A percentile compares a stretch with the other conserved stretches of the same genome.
Conservation (phyloP, 768 basidiomycete genomes). For the Tubosaeta sp. region DNA sequence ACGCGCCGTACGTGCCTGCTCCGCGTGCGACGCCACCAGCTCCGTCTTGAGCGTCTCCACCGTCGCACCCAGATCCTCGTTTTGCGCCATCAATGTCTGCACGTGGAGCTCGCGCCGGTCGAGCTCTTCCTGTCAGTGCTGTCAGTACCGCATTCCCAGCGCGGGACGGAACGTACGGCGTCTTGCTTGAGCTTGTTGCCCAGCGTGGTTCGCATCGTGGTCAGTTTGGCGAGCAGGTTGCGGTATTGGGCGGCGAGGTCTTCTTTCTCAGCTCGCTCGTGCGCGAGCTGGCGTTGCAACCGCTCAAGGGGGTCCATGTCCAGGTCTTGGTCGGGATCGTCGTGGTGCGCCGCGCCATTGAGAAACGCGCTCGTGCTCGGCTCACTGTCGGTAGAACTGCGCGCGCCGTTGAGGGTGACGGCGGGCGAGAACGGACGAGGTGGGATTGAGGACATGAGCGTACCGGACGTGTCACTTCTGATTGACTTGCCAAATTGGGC, state of each 20-base stretch:
- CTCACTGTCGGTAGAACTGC: conserved; percentile 44
- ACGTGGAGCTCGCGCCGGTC: conserved; percentile 87
- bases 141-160: background rate
- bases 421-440: conserved; percentile 32
- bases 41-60: conserved; percentile 80
- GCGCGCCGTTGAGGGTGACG: conserved; percentile 12
- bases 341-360: conserved; percentile 34
- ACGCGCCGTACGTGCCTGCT: conserved; percentile 62
- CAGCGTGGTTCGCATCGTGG: conserved; percentile 87
- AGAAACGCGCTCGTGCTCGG: conserved; percentile 26
- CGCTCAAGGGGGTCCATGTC: conserved; percentile 48
- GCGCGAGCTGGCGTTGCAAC: conserved; percentile 72
- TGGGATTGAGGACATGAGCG: conserved; percentile 20
- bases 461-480: conserved; percentile 3
- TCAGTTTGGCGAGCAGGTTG: conserved; percentile 81
- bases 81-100: conserved; percentile 72
- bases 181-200: conserved; percentile 95
- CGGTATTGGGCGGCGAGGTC: conserved; percentile 81
- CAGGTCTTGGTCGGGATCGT: conserved; percentile 38
- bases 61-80: conserved; percentile 65
- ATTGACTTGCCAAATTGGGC: conserved; percentile 9
- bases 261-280: conserved; percentile 83
- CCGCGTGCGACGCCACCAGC: conserved; percentile 69
- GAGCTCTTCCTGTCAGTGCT: conserved; percentile 80
- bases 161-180: conserved; percentile 63